Percentiles rank a stretch among this genome's conserved stretches.
These are phyloP conservation scores for Rubus parviflorus DNA, from an alignment of 306 rosid species.

Conservation along the genomic window DNA sequence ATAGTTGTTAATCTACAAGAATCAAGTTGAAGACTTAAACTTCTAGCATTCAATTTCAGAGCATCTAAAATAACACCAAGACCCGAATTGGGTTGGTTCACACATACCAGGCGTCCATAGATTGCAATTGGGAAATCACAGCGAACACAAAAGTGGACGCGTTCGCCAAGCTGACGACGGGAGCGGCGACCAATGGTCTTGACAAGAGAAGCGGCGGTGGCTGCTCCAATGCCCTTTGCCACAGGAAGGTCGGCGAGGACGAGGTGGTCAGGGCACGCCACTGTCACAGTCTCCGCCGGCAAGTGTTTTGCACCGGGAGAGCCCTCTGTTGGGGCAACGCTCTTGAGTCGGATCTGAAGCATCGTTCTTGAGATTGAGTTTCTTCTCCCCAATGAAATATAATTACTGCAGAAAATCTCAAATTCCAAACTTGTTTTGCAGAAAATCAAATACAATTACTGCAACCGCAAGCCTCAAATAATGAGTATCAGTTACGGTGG, in stretches of 20 bases:
- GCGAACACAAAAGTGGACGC: constrained; percentile 95
- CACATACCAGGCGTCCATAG: constrained; percentile 83
- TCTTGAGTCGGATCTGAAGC: constrained; percentile 97
- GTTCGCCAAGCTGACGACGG: constrained; percentile 96
- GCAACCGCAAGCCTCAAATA: no score
- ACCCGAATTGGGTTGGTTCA: no score
- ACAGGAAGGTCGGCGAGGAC: constrained; percentile 97
- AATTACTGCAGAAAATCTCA: not conserved
- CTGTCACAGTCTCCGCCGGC: constrained; percentile 74
- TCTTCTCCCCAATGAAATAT: not conserved
- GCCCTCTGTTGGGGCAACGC: constrained; percentile 59
- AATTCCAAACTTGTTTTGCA: not conserved
- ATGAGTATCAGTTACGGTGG: not conserved
- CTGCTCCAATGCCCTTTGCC: constrained; percentile 91
- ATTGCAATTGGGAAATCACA: constrained; percentile 90
- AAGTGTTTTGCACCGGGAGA: constrained; percentile 54
- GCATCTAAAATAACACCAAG: no score
- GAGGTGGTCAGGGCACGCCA: constrained; percentile 98
- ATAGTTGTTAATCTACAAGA: no score
- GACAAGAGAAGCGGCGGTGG: constrained; percentile 61
- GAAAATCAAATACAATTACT: no score
- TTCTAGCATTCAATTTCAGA: constrained; percentile 14
- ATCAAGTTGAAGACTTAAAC: constrained; percentile 11
- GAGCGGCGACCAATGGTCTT: constrained; percentile 90
- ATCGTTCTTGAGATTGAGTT: constrained; percentile 21